These are phyloP conservation scores for Ceratocystis lukuohia DNA, from an alignment of 2,329 filamentous ascomycete genomes.

Conservation along the genomic window DNA sequence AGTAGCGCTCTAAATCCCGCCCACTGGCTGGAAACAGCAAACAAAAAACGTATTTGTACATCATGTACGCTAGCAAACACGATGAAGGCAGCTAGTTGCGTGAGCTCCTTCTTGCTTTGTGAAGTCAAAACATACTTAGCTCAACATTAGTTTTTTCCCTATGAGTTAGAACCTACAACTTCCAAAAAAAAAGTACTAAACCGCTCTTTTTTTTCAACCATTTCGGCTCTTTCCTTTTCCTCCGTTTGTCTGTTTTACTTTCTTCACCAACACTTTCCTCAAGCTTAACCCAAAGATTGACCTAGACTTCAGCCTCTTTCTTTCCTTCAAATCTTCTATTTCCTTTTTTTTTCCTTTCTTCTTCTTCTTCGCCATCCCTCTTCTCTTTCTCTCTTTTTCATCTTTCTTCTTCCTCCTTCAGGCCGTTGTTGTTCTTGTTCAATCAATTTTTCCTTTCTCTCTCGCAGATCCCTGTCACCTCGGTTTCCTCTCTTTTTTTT, in stretches of 20 bases:
- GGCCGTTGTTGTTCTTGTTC: not conserved
- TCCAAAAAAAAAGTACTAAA: not conserved
- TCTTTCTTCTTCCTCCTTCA: not conserved
- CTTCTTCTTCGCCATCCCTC: not conserved
- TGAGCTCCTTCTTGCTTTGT: not conserved
- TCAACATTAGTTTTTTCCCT: not conserved
- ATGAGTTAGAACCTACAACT: not conserved
- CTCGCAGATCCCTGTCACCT: slow-evolving; percentile 3
- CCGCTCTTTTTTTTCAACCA: not conserved
- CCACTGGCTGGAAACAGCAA: not conserved
- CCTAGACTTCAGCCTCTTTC: slow-evolving; percentile 3
- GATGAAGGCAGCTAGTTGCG: not conserved
- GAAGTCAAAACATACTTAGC: not conserved
- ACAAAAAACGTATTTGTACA: not conserved
- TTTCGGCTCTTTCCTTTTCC: not conserved
- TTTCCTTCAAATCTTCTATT: not conserved
- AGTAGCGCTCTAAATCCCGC: not conserved
- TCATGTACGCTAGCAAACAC: not conserved
- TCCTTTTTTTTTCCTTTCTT: not conserved
- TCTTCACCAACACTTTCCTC: not conserved
- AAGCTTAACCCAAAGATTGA: not conserved
- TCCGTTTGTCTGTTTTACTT: slow-evolving; percentile 3
- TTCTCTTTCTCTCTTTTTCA: not conserved
- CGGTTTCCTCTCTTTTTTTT: slow-evolving; percentile 1
- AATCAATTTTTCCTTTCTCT: not conserved